Conservation (phyloP, 1,284 basidiomycete species). For the Leucoagaricus sp. region DNA sequence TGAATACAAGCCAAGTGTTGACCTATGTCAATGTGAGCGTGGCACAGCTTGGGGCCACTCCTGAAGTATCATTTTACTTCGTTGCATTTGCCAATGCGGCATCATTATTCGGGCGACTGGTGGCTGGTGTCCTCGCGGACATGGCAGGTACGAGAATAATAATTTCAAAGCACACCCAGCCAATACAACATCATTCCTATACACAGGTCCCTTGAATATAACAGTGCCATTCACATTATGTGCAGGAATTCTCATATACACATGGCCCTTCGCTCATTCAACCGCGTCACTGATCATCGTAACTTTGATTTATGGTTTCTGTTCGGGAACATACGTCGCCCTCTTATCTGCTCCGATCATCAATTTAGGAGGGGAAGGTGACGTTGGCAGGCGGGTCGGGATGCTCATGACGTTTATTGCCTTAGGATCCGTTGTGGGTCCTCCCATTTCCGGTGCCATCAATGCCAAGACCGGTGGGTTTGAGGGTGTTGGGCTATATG, state of each 20-base stretch:
- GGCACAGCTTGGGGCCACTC: slow-evolving; percentile 36
- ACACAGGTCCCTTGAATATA: slow-evolving; percentile 57
- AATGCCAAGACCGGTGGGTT: slow-evolving; percentile 50
- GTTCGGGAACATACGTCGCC: slow-evolving; percentile 56
- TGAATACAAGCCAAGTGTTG: slow-evolving; percentile 30
- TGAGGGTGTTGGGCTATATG: slow-evolving; percentile 59
- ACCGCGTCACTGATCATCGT: slow-evolving; percentile 44
- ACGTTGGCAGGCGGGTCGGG: slow-evolving; percentile 65
- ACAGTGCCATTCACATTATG: slow-evolving; percentile 53
- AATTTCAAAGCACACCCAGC: neutral
- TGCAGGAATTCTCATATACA: slow-evolving; percentile 53
- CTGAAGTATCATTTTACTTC: slow-evolving; percentile 46
- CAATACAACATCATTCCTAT: neutral
- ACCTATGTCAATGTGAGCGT: slow-evolving; percentile 47
- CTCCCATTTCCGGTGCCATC: slow-evolving; percentile 69
- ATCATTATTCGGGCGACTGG: slow-evolving; percentile 44
- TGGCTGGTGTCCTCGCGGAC: slow-evolving; percentile 40
- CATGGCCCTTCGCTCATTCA: slow-evolving; percentile 56
- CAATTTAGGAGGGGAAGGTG: slow-evolving; percentile 55
- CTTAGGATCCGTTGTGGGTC: slow-evolving; percentile 49
- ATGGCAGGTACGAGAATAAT: slow-evolving; percentile 30
- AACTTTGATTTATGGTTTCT: slow-evolving; percentile 51
- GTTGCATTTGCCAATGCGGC: slow-evolving; percentile 48
- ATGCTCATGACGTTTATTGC: slow-evolving; percentile 54
- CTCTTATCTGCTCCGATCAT: slow-evolving; percentile 57